phyloP scores from a whole-genome alignment of 352 stramenopile genomes.

The Bremia lactucae region DNA sequence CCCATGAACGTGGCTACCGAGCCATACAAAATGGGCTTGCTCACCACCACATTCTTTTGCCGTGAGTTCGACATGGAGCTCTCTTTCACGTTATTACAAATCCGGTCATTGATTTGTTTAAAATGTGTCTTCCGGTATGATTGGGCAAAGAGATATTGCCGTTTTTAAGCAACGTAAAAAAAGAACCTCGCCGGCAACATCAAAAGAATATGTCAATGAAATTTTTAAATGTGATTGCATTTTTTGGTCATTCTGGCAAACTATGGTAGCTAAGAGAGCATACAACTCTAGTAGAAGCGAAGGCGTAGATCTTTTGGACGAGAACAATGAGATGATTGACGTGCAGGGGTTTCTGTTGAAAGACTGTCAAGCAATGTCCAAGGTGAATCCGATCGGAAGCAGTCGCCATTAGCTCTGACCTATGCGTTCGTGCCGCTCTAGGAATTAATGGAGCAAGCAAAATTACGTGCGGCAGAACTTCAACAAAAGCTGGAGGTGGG shows the following conservation, averaged over 20 bases:
- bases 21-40: slow-evolving; percentile 91
- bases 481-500: slow-evolving; percentile 37
- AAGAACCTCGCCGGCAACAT: no score
- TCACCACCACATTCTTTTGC: slow-evolving; percentile 77
- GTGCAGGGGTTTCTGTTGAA: slow-evolving; percentile 37
- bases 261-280: no score
- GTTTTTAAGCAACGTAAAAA: no score
- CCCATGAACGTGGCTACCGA: slow-evolving; percentile 90
- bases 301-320: neutral
- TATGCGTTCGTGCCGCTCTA: slow-evolving; percentile 7
- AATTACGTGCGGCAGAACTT: slow-evolving; percentile 33
- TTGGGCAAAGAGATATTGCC: slow-evolving; percentile 4
- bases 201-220: no score
- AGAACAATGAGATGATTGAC: slow-evolving; percentile 22
- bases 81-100: slow-evolving; percentile 8
- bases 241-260: no score
- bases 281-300: no score
- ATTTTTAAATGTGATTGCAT: no score
- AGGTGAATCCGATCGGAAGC: slow-evolving; percentile 12
- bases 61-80: slow-evolving; percentile 51
- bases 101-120: slow-evolving; percentile 2
- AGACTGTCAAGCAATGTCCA: slow-evolving; percentile 31
- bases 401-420: neutral
- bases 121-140: slow-evolving; percentile 1
- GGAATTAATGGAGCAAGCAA: slow-evolving; percentile 52